Evolutionary conservation across 169 alveolate species (phyloP).

Genomic region (Miamiensis avidus): DNA sequence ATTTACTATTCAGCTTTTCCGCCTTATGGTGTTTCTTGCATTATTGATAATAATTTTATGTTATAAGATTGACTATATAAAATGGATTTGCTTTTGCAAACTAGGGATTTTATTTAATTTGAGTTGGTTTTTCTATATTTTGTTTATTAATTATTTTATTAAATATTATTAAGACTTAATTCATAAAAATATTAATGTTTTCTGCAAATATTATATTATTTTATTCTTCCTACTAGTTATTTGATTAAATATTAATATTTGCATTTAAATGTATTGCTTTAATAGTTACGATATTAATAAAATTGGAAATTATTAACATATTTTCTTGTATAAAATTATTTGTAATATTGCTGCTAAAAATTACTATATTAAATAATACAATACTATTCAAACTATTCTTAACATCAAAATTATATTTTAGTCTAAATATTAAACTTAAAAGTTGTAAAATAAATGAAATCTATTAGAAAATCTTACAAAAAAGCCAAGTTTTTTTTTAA

Average conservation of each 20-base stretch:
- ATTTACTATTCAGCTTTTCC: neutral
- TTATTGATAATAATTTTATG: no score
- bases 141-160: neutral
- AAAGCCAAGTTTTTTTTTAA: constrained; percentile 12
- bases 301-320: neutral
- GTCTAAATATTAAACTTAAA: neutral
- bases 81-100: neutral
- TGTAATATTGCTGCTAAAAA: neutral
- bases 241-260: no score
- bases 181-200: no score
- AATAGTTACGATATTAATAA: neutral
- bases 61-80: neutral
- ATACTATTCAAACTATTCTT: neutral
- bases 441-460: constrained; percentile 7
- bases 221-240: neutral
- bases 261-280: neutral
- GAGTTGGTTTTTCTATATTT: no score
- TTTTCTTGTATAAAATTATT: neutral
- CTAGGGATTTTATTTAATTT: neutral
- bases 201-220: neutral
- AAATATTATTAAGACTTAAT: no score
- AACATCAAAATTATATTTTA: neutral
- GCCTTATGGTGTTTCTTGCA: neutral
- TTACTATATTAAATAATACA: neutral
- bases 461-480: constrained; percentile 23